A percentile compares a stretch with the other conserved stretches of the same genome.
Conservation (phyloP, 1,139 yeast species). For the Geotrichum citri-aurantii region DNA sequence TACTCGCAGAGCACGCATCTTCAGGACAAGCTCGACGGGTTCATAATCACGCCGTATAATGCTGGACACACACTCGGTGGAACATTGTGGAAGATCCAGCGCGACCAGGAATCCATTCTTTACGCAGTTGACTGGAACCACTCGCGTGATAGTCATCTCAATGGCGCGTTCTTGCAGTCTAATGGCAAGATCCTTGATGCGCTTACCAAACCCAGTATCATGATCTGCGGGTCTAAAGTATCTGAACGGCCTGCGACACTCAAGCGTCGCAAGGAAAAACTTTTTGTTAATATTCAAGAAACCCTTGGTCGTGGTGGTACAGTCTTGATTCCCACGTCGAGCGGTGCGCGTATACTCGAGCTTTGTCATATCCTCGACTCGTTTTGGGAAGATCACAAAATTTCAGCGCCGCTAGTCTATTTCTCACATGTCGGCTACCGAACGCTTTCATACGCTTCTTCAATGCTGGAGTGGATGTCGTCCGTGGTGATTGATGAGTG, state of each 20-base stretch:
- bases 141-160: slow-evolving; percentile 77
- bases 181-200: slow-evolving; percentile 55
- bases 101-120: slow-evolving; percentile 69
- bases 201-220: slow-evolving; percentile 72
- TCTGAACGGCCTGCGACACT: slow-evolving; percentile 60
- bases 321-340: slow-evolving; percentile 73
- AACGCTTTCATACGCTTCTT: slow-evolving; percentile 73
- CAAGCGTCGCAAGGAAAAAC: slow-evolving; percentile 52
- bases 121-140: slow-evolving; percentile 97
- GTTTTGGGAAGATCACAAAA: slow-evolving; percentile 48
- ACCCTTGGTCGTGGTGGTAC: slow-evolving; percentile 70
- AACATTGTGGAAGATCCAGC: slow-evolving; percentile 71
- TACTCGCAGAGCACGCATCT: slow-evolving; percentile 59
- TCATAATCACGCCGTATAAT: slow-evolving; percentile 73
- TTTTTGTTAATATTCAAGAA: slow-evolving; percentile 57
- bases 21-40: slow-evolving; percentile 51
- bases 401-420: slow-evolving; percentile 59
- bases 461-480: slow-evolving; percentile 95
- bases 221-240: slow-evolving; percentile 70
- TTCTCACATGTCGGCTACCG: slow-evolving; percentile 77
- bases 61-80: slow-evolving; percentile 96
- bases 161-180: slow-evolving; percentile 62
- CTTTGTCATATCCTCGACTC: slow-evolving; percentile 64
- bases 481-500: slow-evolving; percentile 71
- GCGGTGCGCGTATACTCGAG: slow-evolving; percentile 82